phyloP scores from a whole-genome alignment of 116 monocot genomes.

The Phalaenopsis hybrid region DNA sequence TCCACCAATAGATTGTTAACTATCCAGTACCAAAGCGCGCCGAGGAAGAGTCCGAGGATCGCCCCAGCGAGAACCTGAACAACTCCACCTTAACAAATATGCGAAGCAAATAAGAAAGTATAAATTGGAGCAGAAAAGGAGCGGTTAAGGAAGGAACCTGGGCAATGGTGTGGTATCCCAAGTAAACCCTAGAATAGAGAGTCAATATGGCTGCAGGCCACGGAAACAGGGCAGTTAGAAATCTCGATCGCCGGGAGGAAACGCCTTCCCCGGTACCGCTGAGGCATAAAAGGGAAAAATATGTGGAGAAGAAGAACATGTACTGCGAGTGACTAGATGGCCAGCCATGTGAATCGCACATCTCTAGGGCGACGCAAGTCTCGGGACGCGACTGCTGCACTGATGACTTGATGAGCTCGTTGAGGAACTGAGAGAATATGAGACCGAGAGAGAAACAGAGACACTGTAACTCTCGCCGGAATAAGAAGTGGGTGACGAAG shows the following conservation, averaged over 20 bases:
- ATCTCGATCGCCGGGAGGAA: constrained; percentile 14
- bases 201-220: constrained; percentile 78
- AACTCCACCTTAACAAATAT: constrained; percentile 3
- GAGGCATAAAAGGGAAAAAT: constrained; percentile 55
- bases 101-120: not conserved
- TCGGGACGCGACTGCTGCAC: constrained; percentile 80
- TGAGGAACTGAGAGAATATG: constrained; percentile 69
- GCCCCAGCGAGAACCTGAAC: constrained; percentile 78
- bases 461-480: constrained; percentile 91
- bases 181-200: constrained; percentile 87
- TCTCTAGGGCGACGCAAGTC: constrained; percentile 74
- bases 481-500: constrained; percentile 87
- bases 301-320: constrained; percentile 91
- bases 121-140: not conserved
- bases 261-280: constrained; percentile 16
- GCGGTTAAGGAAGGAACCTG: constrained; percentile 39
- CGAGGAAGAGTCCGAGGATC: constrained; percentile 63
- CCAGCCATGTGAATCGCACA: constrained; percentile 93
- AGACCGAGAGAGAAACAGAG: constrained; percentile 72
- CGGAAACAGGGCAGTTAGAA: constrained; percentile 33
- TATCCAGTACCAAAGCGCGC: constrained; percentile 73
- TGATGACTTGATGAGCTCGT: constrained; percentile 86
- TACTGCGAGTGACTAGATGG: constrained; percentile 94
- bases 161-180: constrained; percentile 85
- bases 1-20: constrained; percentile 62